Evolutionary conservation across 179 eudicot species (phyloP).

Genomic region (Monotropa hypopitys): DNA sequence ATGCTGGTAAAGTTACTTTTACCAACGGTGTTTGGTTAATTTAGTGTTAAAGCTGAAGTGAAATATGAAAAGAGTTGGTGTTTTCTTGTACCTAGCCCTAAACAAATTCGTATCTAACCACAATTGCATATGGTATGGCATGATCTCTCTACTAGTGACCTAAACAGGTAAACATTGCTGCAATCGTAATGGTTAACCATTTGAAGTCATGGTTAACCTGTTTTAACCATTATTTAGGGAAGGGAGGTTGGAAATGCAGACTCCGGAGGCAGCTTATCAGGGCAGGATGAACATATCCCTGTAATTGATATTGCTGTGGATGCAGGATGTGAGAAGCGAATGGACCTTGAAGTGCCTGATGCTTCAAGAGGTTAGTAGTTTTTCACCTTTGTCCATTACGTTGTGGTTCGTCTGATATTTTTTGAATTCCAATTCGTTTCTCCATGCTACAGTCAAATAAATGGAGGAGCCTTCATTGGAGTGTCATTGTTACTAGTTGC

Average conservation of each 20-base stretch:
- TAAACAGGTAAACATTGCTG: neutral
- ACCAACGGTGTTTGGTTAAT: neutral
- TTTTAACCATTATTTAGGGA: slow-evolving; percentile 18
- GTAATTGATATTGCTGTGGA: slow-evolving; percentile 41
- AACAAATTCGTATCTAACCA: neutral
- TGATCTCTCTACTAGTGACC: neutral
- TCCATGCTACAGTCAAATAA: neutral
- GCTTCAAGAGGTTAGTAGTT: slow-evolving; percentile 32
- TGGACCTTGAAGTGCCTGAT: slow-evolving; percentile 19
- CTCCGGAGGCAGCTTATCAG: slow-evolving; percentile 18
- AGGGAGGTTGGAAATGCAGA: slow-evolving; percentile 26
- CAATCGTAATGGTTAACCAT: neutral
- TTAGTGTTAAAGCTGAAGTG: neutral
- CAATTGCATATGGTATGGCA: neutral
- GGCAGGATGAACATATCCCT: slow-evolving; percentile 41
- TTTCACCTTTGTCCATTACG: neutral
- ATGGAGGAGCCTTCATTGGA: neutral
- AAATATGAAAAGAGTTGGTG: neutral
- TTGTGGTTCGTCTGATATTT: neutral
- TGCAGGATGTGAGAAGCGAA: slow-evolving; percentile 31
- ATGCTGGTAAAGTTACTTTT: neutral
- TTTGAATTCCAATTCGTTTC: neutral
- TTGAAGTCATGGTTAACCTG: neutral
- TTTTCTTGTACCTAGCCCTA: neutral
- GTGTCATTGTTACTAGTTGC: neutral